Conservation (phyloP, 331 rosid species). For the Malus hybrid region DNA sequence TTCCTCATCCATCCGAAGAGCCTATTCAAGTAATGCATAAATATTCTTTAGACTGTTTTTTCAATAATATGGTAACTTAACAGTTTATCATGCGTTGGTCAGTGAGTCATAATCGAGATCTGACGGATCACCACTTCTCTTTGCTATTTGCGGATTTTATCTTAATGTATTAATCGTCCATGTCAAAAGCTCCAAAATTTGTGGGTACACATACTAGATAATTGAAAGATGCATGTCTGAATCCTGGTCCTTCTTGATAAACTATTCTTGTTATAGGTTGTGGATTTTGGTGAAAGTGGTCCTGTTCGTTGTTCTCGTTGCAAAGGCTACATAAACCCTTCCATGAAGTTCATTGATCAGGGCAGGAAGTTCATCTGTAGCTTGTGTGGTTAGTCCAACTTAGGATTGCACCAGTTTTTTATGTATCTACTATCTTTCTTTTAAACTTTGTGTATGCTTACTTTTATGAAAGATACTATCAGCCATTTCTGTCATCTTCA, state of each 20-base stretch:
- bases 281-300: constrained; percentile 95
- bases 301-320: constrained; percentile 98
- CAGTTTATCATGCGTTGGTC: neutral
- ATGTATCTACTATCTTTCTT: neutral
- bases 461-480: neutral
- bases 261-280: constrained; percentile 48
- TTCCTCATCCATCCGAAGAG: constrained; percentile 93
- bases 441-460: neutral
- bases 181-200: neutral
- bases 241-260: neutral
- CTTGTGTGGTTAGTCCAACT: constrained; percentile 70
- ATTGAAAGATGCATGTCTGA: neutral
- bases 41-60: neutral
- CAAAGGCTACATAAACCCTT: constrained; percentile 93
- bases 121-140: neutral
- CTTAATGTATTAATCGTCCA: neutral
- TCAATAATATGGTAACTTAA: neutral
- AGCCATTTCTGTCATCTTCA: neutral
- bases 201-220: neutral
- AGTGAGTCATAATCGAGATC: neutral
- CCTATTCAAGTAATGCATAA: constrained; percentile 61
- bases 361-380: constrained; percentile 92
- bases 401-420: constrained; percentile 1
- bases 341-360: constrained; percentile 93
- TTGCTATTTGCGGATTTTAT: neutral